Evolutionary conservation across 2,329 filamentous ascomycete genomes (phyloP).

Genomic region (Diplodia mutila): DNA sequence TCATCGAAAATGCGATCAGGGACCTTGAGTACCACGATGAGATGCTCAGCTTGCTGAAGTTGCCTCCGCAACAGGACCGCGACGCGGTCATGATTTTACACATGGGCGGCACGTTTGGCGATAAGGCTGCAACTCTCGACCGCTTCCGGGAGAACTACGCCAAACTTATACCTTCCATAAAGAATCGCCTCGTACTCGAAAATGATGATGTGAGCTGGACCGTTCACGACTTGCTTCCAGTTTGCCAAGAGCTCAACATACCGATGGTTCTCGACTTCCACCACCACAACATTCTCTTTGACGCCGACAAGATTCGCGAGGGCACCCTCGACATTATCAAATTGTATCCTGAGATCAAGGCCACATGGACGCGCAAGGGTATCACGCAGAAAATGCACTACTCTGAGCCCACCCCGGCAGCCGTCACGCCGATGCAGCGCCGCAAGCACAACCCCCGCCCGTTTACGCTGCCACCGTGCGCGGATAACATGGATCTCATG

Average conservation of each 20-base stretch:
- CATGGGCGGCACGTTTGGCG: conserved; percentile 88
- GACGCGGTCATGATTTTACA: conserved; percentile 95
- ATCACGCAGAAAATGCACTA: conserved; percentile 98
- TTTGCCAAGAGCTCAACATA: conserved; percentile 93
- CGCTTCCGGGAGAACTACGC: conserved; percentile 78
- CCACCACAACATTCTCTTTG: conserved; percentile 93
- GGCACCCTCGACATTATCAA: conserved; percentile 80
- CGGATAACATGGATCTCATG: conserved; percentile 90
- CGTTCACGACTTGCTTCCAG: conserved; percentile 86
- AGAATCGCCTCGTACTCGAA: conserved; percentile 82
- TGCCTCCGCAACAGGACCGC: conserved; percentile 76
- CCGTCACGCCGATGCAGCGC: conserved; percentile 75
- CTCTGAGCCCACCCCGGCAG: conserved; percentile 76
- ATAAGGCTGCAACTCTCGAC: conserved; percentile 77
- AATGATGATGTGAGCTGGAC: conserved; percentile 94
- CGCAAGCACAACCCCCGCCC: conserved; percentile 86
- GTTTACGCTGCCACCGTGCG: conserved; percentile 77
- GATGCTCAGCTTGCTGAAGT: conserved; percentile 73
- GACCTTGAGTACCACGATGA: conserved; percentile 90
- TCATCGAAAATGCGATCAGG: conserved; percentile 75
- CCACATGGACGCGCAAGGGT: conserved; percentile 80
- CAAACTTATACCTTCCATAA: conserved; percentile 68
- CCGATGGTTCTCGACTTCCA: conserved; percentile 91
- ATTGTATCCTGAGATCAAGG: conserved; percentile 75
- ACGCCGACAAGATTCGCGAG: conserved; percentile 72